These are phyloP conservation scores for Phytophthora macrochlamydospora DNA, from an alignment of 352 stramenopile genomes.

Conservation along the genomic window DNA sequence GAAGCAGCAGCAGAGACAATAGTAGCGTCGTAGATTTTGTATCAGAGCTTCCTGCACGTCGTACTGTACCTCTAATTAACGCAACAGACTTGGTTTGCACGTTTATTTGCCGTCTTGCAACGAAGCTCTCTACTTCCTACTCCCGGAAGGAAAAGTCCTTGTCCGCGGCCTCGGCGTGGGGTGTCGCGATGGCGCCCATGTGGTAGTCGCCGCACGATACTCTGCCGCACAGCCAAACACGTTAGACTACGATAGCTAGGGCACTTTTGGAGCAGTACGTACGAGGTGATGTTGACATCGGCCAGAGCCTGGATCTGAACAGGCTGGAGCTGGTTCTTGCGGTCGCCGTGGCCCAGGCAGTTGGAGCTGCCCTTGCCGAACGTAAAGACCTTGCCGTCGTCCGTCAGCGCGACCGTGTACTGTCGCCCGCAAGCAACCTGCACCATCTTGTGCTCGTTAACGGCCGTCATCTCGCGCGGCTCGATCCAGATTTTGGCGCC, in stretches of 20 bases:
- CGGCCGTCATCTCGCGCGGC: constrained; percentile 88
- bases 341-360: constrained; percentile 89
- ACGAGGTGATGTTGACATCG: constrained; percentile 68
- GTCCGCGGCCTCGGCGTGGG: constrained; percentile 73
- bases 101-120: too few relatives aligned
- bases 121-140: constrained; percentile 16
- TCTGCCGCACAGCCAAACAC: constrained; percentile 17
- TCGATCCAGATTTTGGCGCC: constrained; percentile 93
- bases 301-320: constrained; percentile 70
- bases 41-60: too few relatives aligned
- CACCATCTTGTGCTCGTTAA: constrained; percentile 73
- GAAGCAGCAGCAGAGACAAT: constrained; percentile 3
- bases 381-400: constrained; percentile 81
- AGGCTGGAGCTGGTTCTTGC: constrained; percentile 89
- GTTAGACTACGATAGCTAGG: too few relatives aligned
- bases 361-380: constrained; percentile 90
- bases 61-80: too few relatives aligned
- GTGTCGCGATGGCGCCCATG: constrained; percentile 79
- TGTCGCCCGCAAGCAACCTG: constrained; percentile 83
- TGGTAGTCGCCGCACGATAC: constrained; percentile 90
- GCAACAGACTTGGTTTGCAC: too few relatives aligned
- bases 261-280: constrained; percentile 20
- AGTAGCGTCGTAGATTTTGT: background rate
- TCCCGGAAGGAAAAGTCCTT: constrained; percentile 84
- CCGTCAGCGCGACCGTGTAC: constrained; percentile 85